phyloP scores from a whole-genome alignment of 768 basidiomycete genomes.

The Lepiota venenata region DNA sequence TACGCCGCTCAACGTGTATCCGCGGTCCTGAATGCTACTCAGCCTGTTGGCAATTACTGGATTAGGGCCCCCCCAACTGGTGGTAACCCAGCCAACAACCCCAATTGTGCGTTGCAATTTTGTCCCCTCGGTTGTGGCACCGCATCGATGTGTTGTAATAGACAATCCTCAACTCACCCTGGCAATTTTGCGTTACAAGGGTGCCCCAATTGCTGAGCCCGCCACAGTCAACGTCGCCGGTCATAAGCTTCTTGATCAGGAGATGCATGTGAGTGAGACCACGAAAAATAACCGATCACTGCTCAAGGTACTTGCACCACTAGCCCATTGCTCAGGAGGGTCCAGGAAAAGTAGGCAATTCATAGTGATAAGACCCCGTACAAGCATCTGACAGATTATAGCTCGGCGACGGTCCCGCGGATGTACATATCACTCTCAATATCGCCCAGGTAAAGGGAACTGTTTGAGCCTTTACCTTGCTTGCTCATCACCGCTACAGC shows the following conservation, averaged over 20 bases:
- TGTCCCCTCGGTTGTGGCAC: too few species aligned
- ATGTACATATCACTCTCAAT: constrained; percentile 31
- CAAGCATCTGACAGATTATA: not conserved
- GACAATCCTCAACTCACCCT: constrained; percentile 35
- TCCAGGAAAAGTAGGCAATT: not conserved
- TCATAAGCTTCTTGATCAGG: constrained; percentile 26
- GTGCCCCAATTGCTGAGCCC: constrained; percentile 29
- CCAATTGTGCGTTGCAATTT: not conserved
- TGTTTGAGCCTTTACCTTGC: constrained; percentile 21
- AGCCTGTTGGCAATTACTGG: constrained; percentile 32
- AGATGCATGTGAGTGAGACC: constrained; percentile 3
- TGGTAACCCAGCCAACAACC: constrained; percentile 11
- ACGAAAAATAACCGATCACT: not conserved
- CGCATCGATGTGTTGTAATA: not conserved
- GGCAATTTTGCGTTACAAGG: constrained; percentile 41
- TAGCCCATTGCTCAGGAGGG: constrained; percentile 3
- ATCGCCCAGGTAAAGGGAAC: constrained; percentile 32
- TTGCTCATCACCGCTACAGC: constrained; percentile 26
- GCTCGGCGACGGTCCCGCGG: constrained; percentile 25
- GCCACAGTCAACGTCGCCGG: constrained; percentile 19
- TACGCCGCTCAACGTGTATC: constrained; percentile 27
- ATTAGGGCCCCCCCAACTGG: constrained; percentile 38
- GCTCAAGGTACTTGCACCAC: not conserved
- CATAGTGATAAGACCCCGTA: not conserved
- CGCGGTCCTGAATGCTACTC: constrained; percentile 26